phyloP scores from a whole-genome alignment of 2,329 filamentous ascomycete species.

The Zymoseptoria crescenta region DNA sequence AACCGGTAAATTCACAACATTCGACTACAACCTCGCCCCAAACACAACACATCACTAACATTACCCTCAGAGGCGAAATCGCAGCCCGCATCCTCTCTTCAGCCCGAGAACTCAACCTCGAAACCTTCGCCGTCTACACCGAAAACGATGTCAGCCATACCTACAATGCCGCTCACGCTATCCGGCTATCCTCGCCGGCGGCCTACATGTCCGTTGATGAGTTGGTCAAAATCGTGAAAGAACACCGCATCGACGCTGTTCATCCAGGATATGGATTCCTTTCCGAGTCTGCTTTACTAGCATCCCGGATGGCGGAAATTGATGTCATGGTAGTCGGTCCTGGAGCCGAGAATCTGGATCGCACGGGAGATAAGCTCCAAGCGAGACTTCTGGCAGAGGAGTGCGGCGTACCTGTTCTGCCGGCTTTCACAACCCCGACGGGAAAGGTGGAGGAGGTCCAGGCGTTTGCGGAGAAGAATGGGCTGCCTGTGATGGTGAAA shows the following conservation, averaged over 20 bases:
- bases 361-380: constrained; percentile 50
- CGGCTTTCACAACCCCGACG: constrained; percentile 41
- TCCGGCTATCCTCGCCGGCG: constrained; percentile 44
- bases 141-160: constrained; percentile 49
- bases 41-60: not conserved
- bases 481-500: constrained; percentile 54
- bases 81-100: constrained; percentile 53
- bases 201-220: constrained; percentile 47
- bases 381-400: constrained; percentile 45
- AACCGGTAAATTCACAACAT: constrained; percentile 20
- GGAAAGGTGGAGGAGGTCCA: constrained; percentile 36
- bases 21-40: not conserved
- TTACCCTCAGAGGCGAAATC: constrained; percentile 51
- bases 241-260: constrained; percentile 47
- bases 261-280: constrained; percentile 59
- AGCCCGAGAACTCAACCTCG: constrained; percentile 50
- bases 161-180: constrained; percentile 42
- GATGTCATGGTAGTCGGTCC: constrained; percentile 47
- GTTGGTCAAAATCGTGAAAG: constrained; percentile 41
- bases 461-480: constrained; percentile 51
- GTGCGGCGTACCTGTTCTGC: constrained; percentile 46
- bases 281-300: constrained; percentile 48
- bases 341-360: constrained; percentile 48
- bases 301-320: constrained; percentile 41
- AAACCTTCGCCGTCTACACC: constrained; percentile 51